Base-by-base conservation (phyloP, 441 rosid species). In the Gossypium gossypioides region DNA sequence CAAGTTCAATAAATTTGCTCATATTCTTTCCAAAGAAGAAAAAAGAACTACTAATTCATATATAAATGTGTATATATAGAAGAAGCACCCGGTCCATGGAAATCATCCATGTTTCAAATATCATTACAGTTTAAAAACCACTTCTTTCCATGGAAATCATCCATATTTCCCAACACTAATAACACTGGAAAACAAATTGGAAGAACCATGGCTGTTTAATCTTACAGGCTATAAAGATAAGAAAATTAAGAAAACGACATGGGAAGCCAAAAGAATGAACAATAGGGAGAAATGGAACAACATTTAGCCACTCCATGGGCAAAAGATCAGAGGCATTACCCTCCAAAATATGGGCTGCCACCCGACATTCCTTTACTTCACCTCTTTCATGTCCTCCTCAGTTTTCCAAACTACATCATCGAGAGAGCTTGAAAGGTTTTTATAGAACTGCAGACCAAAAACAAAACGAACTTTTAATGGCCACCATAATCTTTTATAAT, bases 371-470 rank as follows among this genome's bases (percentile, higher is more conserved):
- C n/a, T 15, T 69, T 61, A 78, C 79, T 84, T 75, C 72, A 71
- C 76, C 67, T 79, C 74, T 75, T 85, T 89, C 96, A 86, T 84
- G 69, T 84, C 94, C 76, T 94, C 97, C 75, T 90, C 97, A 1
- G 88, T 91, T 61, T 85, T 91, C 98, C 98, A 94, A 0, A 94
- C 91, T 46, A 94, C 89, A 72, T 85, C 86, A 56, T 89, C 88
- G 3, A 94, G 96, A 77, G 85, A 66, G 66, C 87, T 84, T 3
- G 97, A 89, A 22, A 94, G 99, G 74, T 71, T 90, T 72, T 91
- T 90, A 77, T 91, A 90, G 84, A 94, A 91, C 99, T 94, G 93
- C 86, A 76, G 44, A 27, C 15, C 21, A n/a, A 61, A 57, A 34
- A 3, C 8, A 69, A 48, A 71, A n/a, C 24, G 69, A 59, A 56